Evolutionary conservation across 2,329 filamentous ascomycete species (phyloP).

Genomic region (Gyromitra esculenta): DNA sequence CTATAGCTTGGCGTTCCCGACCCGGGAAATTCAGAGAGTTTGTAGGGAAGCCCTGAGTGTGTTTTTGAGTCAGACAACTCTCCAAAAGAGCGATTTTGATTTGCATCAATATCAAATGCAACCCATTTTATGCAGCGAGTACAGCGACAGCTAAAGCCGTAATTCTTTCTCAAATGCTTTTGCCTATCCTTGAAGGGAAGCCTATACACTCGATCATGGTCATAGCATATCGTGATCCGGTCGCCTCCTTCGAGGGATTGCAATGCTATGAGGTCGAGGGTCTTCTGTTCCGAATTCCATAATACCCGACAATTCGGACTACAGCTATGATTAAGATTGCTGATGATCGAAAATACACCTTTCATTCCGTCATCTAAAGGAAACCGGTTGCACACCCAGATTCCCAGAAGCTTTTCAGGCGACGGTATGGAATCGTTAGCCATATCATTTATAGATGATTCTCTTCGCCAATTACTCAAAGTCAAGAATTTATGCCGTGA

Average conservation of each 20-base stretch:
- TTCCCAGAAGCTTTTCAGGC: conserved; percentile 22
- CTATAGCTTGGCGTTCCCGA: not conserved
- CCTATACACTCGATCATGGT: not conserved
- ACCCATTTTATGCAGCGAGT: conserved; percentile 16
- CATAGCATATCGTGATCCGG: conserved; percentile 38
- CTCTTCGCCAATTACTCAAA: conserved; percentile 23
- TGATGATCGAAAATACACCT: conserved; percentile 32
- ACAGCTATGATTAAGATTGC: conserved; percentile 37
- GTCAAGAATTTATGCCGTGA: conserved; percentile 16
- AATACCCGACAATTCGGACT: conserved; percentile 25
- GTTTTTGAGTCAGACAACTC: not conserved
- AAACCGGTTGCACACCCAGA: conserved; percentile 23
- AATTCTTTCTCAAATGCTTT: conserved; percentile 19
- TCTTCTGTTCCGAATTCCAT: conserved; percentile 31
- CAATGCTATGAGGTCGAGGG: conserved; percentile 28
- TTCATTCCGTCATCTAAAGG: conserved; percentile 26
- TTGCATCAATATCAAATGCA: not conserved
- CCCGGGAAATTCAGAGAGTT: conserved; percentile 5
- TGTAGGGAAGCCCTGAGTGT: not conserved
- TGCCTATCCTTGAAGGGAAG: conserved; percentile 2
- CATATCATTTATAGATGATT: not conserved
- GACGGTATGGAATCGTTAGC: conserved; percentile 6
- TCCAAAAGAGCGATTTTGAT: not conserved
- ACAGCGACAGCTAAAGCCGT: conserved; percentile 26
- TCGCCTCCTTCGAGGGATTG: conserved; percentile 20